Percentiles rank a stretch among this genome's conserved stretches.
phyloP scores from a whole-genome alignment of 176 grass and related monocot species.

The Bolboschoenus planiculmis region DNA sequence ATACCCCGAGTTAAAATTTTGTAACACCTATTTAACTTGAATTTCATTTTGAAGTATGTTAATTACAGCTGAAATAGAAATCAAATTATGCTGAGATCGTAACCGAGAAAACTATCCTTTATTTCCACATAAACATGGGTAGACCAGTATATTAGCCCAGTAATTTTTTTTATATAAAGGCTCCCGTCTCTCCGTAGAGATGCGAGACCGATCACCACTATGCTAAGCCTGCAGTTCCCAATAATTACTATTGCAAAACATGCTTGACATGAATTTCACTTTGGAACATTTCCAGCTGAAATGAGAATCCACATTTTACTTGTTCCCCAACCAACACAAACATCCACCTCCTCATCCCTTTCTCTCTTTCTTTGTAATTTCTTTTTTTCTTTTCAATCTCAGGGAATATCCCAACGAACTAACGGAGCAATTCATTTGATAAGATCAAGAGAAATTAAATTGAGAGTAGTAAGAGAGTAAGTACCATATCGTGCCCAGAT shows the following conservation, averaged over 20 bases:
- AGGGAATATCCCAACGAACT: neutral
- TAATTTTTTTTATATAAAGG: too few relatives aligned
- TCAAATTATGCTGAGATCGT: neutral
- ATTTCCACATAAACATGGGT: neutral
- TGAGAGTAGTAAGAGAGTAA: too few relatives aligned
- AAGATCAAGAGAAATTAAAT: neutral
- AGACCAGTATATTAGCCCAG: neutral
- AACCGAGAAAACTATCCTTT: neutral
- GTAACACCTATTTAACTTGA: neutral
- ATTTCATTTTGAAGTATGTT: neutral
- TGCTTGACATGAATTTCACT: neutral
- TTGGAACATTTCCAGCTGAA: neutral
- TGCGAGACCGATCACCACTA: too few relatives aligned
- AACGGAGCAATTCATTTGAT: neutral
- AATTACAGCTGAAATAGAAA: neutral
- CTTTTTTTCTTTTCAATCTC: neutral
- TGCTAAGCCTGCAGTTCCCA: too few relatives aligned
- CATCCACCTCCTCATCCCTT: neutral
- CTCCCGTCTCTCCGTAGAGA: too few relatives aligned
- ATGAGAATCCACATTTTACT: neutral
- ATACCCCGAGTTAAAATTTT: neutral
- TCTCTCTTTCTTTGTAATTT: neutral
- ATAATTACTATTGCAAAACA: neutral
- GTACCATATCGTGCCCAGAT: slow-evolving; percentile 93
- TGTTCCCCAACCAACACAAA: neutral